Percentiles rank a stretch among this genome's conserved stretches.
phyloP scores from a whole-genome alignment of 2,329 filamentous ascomycete species.

The Xylaria sp. region DNA sequence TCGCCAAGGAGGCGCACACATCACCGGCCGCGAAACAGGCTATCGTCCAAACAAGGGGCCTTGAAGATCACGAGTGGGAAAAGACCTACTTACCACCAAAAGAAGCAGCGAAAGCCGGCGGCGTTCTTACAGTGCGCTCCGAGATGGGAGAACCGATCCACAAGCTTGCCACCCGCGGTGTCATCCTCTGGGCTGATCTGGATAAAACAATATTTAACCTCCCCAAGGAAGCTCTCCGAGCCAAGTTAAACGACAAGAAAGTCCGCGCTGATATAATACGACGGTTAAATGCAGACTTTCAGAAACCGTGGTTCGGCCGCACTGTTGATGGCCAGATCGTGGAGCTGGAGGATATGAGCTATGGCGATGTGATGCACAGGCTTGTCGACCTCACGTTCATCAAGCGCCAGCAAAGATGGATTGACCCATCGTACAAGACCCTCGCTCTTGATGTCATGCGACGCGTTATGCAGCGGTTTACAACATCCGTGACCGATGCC shows the following conservation, averaged over 20 bases:
- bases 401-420: constrained; percentile 84
- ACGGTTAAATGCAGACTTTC: constrained; percentile 93
- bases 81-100: constrained; percentile 70
- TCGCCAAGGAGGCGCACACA: constrained; percentile 87
- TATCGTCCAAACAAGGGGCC: constrained; percentile 81
- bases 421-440: background rate
- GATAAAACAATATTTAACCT: constrained; percentile 96
- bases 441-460: background rate
- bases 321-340: constrained; percentile 80
- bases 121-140: constrained; percentile 93
- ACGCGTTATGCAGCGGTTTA: background rate
- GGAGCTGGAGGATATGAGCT: constrained; percentile 95
- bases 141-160: constrained; percentile 99
- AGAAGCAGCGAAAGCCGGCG: constrained; percentile 78
- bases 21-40: constrained; percentile 86
- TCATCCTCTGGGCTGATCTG: constrained; percentile 97
- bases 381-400: constrained; percentile 91
- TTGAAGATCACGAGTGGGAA: constrained; percentile 85
- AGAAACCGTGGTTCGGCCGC: constrained; percentile 94
- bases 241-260: constrained; percentile 79
- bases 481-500: too few species aligned
- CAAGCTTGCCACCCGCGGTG: constrained; percentile 95
- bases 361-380: constrained; percentile 81
- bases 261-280: constrained; percentile 84
- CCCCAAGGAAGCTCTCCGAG: constrained; percentile 89